Conservation (phyloP, 306 rosid genomes). For the Castanea sativa region DNA sequence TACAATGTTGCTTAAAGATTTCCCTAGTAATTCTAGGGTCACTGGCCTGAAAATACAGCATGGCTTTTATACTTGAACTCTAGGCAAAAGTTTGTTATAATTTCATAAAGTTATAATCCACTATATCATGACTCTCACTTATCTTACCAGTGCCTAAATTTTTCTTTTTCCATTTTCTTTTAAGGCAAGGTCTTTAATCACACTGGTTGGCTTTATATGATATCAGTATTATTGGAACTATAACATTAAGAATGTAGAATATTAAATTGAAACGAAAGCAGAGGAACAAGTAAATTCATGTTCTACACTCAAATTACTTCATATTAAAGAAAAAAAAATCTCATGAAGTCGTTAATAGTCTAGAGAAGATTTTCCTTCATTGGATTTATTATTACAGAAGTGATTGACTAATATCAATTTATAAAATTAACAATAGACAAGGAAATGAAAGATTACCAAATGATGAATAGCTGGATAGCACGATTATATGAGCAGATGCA, state of each 20-base stretch:
- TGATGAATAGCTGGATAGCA: slow-evolving; percentile 87
- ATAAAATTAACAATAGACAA: slow-evolving; percentile 12
- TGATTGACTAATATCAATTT: neutral
- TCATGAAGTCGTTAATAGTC: neutral
- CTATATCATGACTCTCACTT: neutral
- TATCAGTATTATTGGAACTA: neutral
- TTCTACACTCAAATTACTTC: neutral
- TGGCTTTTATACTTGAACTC: neutral
- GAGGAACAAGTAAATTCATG: neutral
- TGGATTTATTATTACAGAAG: neutral
- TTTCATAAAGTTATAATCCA: no score
- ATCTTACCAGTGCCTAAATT: neutral
- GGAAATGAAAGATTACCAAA: slow-evolving; percentile 57
- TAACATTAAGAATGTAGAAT: neutral
- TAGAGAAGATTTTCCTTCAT: neutral
- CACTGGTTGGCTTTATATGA: neutral
- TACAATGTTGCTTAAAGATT: neutral
- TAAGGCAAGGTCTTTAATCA: neutral
- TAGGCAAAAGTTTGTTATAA: no score
- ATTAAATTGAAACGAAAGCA: neutral
- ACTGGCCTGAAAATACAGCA: neutral
- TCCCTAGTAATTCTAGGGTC: neutral
- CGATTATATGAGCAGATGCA: slow-evolving; percentile 94
- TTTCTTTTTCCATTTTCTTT: neutral
- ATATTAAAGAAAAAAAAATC: neutral